Evolutionary conservation across 2,329 filamentous ascomycete species (phyloP), one percentile per base, ranked within the genome.

Genomic region (Hawksworthiomyces lignivorus): DNA sequence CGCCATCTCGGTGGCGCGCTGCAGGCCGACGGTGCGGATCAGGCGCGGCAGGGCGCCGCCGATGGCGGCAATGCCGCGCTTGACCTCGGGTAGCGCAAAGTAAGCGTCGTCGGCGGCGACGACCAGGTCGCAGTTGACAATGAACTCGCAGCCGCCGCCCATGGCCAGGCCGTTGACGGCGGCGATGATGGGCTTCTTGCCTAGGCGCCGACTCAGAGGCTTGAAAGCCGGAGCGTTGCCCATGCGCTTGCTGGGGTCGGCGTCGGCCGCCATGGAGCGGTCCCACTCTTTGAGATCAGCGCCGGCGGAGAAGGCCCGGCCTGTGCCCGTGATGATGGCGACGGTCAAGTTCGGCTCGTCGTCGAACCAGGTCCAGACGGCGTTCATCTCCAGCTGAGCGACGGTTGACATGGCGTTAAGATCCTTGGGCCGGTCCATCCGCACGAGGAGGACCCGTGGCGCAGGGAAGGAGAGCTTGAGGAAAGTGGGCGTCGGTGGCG

Each of bases 1-100:
- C n/a, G 78, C 81, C 61, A 88, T 77, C 63, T 88, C 83, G 51
- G 76, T 76, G 1, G 84, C 83, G 21, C 83, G 66, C 56, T 82
- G 82, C 34, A 73, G 63, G 1, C 84, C 84, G n/a, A 86, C 65
- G 12, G 75, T 77, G 39, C 79, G 67, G 11, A 75, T 69, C 29
- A 89, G 65, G 14, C 84, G 70, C 21, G 84, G 80, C 38, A 88
- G 62, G 12, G 76, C 82, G 7, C 84, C 84, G 2, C 82, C 83
- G 2, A 84, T 69, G 28, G 84, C 76, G 10, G 82, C 75, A 14
- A 87, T 80, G 9, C 84, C 84, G 36, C 80, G 72, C 49, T 75
- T 78, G 4, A 80, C 80, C 61, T 88, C 84, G 1, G 84, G 82
- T 31, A 82, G 60, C 5, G 64, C 68, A 51, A 82, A 80, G 21